These are phyloP conservation scores for Apiosordaria backusii DNA, from an alignment of 495 filamentous ascomycete species.

Conservation along the genomic window DNA sequence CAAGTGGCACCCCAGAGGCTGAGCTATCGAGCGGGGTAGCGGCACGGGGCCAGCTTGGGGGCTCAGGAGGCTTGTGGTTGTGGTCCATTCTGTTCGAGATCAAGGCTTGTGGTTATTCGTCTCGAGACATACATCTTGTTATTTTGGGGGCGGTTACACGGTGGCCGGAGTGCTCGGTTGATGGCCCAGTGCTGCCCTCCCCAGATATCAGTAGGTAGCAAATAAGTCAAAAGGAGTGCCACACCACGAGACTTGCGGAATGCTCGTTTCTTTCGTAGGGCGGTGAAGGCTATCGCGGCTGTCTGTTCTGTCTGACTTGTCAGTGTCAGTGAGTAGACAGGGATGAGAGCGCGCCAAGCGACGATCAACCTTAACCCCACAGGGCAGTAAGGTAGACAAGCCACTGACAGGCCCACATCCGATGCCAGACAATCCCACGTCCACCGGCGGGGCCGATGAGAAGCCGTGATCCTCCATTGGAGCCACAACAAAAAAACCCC, in stretches of 20 bases:
- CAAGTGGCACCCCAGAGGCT: not conserved
- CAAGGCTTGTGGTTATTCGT: not conserved
- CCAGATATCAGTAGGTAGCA: not conserved
- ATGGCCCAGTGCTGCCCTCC: not conserved
- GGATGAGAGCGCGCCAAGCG: not conserved
- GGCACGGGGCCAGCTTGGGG: not conserved
- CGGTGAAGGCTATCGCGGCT: not conserved
- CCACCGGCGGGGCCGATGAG: not conserved
- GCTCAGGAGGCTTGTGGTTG: not conserved
- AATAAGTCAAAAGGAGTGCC: not conserved
- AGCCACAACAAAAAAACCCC: not conserved
- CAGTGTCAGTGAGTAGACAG: not conserved
- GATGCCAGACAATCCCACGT: not conserved
- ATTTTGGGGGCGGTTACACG: not conserved
- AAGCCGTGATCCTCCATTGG: not conserved
- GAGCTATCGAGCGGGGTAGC: not conserved
- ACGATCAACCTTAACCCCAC: not conserved
- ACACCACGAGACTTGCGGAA: not conserved
- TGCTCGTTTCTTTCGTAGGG: not conserved
- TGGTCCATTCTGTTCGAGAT: not conserved
- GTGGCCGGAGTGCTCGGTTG: not conserved
- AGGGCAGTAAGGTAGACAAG: no score
- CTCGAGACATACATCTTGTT: not conserved
- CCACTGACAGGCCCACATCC: not conserved
- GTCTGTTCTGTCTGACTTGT: not conserved